Percentiles rank a stretch among this genome's conserved stretches.
phyloP scores from a whole-genome alignment of 2,329 filamentous ascomycete genomes.

The Talaromyces sp. region DNA sequence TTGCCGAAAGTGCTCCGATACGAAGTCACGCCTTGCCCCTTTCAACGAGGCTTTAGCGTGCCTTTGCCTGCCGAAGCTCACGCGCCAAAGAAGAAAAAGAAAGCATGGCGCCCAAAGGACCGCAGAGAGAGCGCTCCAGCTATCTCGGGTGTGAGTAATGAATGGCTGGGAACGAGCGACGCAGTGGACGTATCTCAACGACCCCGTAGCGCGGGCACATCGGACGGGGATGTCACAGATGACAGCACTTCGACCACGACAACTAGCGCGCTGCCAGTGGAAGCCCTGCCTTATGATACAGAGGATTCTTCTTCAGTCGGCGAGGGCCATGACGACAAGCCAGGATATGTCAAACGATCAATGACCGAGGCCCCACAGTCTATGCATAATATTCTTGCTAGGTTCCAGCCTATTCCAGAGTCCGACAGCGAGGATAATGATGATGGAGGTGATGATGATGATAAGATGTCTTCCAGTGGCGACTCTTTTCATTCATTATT shows the following conservation, averaged over 20 bases:
- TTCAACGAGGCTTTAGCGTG: constrained; percentile 70
- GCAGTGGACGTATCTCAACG: constrained; percentile 17
- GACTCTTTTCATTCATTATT: constrained; percentile 41
- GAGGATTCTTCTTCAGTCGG: constrained; percentile 12
- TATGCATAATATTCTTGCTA: constrained; percentile 34
- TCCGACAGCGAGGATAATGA: constrained; percentile 21
- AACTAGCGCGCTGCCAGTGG: constrained; percentile 11
- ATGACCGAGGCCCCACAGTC: constrained; percentile 26
- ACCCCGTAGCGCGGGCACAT: constrained; percentile 26
- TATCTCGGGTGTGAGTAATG: constrained; percentile 13
- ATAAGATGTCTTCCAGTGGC: constrained; percentile 29
- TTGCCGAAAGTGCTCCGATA: constrained; percentile 72
- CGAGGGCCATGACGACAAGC: constrained; percentile 10
- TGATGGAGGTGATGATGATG: constrained; percentile 21
- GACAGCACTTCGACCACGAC: constrained; percentile 22
- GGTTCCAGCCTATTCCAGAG: constrained; percentile 30
- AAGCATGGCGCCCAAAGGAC: constrained; percentile 62
- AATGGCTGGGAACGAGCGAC: constrained; percentile 14
- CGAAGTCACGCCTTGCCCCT: constrained; percentile 83
- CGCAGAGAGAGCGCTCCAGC: constrained; percentile 34
- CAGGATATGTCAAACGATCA: constrained; percentile 16
- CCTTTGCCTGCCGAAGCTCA: constrained; percentile 65
- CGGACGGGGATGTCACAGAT: constrained; percentile 28
- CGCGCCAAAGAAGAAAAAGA: constrained; percentile 57
- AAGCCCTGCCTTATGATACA: constrained; percentile 9